Conservation (phyloP, 345 rosid species). For the Linum lewisii region DNA sequence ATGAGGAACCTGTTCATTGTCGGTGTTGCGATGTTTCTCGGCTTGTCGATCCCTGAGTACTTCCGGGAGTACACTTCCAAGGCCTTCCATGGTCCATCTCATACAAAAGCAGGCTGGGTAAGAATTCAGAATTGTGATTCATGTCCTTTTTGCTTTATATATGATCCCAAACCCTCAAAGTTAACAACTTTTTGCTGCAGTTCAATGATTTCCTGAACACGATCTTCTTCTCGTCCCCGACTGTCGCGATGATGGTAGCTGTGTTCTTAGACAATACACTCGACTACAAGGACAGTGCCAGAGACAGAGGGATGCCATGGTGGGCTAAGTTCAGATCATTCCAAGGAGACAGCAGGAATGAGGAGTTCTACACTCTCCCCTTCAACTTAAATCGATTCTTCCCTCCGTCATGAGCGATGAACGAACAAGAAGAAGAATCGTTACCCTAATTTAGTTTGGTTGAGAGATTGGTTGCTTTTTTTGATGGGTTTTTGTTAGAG, state of each 20-base stretch:
- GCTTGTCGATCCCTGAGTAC: slow-evolving; percentile 80
- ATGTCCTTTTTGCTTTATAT: neutral
- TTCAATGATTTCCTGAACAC: slow-evolving; percentile 96
- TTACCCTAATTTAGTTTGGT: neutral
- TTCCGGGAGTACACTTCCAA: slow-evolving; percentile 68
- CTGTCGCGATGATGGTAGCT: slow-evolving; percentile 65
- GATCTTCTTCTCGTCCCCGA: slow-evolving; percentile 82
- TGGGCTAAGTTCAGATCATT: slow-evolving; percentile 87
- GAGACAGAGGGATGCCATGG: slow-evolving; percentile 95
- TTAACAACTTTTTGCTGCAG: slow-evolving; percentile 26
- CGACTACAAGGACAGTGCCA: slow-evolving; percentile 75
- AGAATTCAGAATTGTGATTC: slow-evolving; percentile 4
- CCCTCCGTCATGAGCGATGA: slow-evolving; percentile 59
- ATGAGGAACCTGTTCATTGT: slow-evolving; percentile 81
- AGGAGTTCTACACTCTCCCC: slow-evolving; percentile 92
- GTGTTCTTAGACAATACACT: slow-evolving; percentile 90
- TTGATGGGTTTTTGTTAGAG: slow-evolving; percentile 8
- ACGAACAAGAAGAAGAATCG: slow-evolving; percentile 21
- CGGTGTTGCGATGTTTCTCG: slow-evolving; percentile 81
- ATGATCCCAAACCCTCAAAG: neutral
- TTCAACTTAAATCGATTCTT: slow-evolving; percentile 94
- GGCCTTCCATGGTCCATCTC: slow-evolving; percentile 89
- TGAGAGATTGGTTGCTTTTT: neutral
- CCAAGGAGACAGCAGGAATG: slow-evolving; percentile 79
- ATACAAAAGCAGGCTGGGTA: slow-evolving; percentile 87